Conservation (phyloP, 306 rosid species). For the Prunus campanulata region DNA sequence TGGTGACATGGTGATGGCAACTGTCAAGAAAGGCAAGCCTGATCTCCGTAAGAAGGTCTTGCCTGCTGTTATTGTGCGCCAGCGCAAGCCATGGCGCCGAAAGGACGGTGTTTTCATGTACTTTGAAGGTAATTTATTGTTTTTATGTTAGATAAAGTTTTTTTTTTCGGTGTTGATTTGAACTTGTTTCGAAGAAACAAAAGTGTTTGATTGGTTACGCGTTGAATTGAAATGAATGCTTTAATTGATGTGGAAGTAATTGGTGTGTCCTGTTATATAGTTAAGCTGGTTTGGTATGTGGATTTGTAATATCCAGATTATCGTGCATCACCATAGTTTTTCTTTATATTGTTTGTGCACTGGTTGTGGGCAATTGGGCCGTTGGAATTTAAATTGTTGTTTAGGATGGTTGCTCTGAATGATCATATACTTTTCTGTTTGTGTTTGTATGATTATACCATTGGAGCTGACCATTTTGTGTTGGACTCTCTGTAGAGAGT, state of each 20-base stretch:
- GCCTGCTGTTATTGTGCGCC: slow-evolving; percentile 90
- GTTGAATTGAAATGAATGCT: not conserved
- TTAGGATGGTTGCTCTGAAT: not conserved
- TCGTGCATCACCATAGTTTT: not conserved
- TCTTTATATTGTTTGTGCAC: not conserved
- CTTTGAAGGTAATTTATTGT: slow-evolving; percentile 54
- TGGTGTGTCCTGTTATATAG: not conserved
- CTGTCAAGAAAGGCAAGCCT: slow-evolving; percentile 91
- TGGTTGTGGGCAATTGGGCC: not conserved
- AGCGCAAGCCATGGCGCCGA: slow-evolving; percentile 90
- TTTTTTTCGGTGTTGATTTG: not conserved
- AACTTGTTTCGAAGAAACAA: not conserved
- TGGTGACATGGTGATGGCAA: slow-evolving; percentile 98
- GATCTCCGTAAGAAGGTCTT: slow-evolving; percentile 90
- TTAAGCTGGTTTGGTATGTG: not conserved
- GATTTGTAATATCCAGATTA: not conserved
- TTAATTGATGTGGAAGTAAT: not conserved
- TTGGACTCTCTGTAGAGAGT: not conserved
- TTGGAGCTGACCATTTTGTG: not conserved
- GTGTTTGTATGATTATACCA: not conserved
- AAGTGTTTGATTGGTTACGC: not conserved
- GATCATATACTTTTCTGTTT: not conserved
- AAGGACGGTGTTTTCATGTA: slow-evolving; percentile 97
- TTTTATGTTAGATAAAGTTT: not conserved
- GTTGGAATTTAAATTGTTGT: not conserved